Evolutionary conservation across 768 basidiomycete species (phyloP), one percentile per base, ranked within the genome.

Genomic region (Fibroporia radiculosa): DNA sequence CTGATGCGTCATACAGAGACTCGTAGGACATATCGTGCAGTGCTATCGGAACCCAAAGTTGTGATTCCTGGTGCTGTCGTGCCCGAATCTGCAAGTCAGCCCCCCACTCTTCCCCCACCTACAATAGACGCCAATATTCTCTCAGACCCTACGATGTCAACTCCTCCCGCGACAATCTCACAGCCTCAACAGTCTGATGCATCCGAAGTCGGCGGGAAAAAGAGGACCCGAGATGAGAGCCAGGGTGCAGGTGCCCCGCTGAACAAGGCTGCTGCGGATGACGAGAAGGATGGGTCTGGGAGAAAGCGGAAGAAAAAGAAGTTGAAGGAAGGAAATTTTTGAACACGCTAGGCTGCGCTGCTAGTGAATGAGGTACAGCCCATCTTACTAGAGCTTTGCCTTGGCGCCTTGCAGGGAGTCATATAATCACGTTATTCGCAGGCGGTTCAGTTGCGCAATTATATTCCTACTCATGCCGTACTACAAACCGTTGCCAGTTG

Each of bases 21-120:
- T 1, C 83, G 89, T 25, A 78, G 76, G 56, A 89, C 86, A 4
- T 89, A 85, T 54, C 77, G 87, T 4, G 83, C 88, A 0, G 74
- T 90, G 1, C 65, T 91, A 18, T 89, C 87, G 3, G 84, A 86
- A 56, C 85, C 88, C 0, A 75, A 60, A 37, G 59, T 88, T 8
- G 71, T 90, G 10, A 60, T 87, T 1, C 81, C 82, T 2, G 32
- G 42, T 6, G 34, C 29, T 26, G 12, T 40, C 10, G 23, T 14
- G 2, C 14, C 20, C 14, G 28, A 18, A 42, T 10, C 38, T 37
- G 11, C 25, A 13, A 20, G 16, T 10, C 28, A 40, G 28, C 6
- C 48, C n/a, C 13, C 36, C 8, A 26, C 18, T 7, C 4, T 36
- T 18, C 12, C 36, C 8, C 26, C 16, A 23, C 11, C 19, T 44